Conservation (phyloP, 805 yeast species). For the Cyberlindnera sargentensis region DNA sequence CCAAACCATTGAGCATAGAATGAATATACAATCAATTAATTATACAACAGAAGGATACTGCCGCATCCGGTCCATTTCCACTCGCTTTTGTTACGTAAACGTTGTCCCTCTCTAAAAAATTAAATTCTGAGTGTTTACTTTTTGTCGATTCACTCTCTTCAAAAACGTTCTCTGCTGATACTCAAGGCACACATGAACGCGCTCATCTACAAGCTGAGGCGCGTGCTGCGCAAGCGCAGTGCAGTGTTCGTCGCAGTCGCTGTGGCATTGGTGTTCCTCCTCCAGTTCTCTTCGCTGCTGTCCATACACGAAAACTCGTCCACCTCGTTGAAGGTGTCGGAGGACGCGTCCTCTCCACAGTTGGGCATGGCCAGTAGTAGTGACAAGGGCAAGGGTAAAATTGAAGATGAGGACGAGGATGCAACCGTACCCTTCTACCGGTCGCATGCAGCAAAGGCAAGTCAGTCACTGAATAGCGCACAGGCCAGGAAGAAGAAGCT, state of each 20-base stretch:
- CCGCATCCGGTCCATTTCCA: no score
- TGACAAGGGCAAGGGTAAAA: background rate
- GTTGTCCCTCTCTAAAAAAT: no score
- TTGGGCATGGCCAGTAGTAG: background rate
- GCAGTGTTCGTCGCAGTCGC: constrained; percentile 7
- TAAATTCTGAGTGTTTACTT: no score
- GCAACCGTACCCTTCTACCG: constrained; percentile 22
- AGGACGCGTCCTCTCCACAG: background rate
- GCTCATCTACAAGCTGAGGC: constrained; percentile 8
- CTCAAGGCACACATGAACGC: constrained; percentile 5
- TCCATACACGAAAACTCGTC: background rate
- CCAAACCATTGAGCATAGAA: no score
- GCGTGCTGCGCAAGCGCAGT: constrained; percentile 14
- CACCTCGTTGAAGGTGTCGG: background rate
- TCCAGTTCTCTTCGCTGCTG: constrained; percentile 13
- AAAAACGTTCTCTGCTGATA: background rate
- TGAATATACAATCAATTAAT: no score
- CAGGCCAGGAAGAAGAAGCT: constrained; percentile 11
- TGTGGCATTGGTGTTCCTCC: constrained; percentile 5
- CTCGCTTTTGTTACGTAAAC: no score
- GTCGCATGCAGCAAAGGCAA: constrained; percentile 13
- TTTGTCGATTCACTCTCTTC: no score
- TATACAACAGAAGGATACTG: no score
- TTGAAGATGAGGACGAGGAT: constrained; percentile 7
- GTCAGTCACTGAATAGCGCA: background rate